Evolutionary conservation across 306 rosid genomes (phyloP).

Genomic region (Cucumis hystrix): DNA sequence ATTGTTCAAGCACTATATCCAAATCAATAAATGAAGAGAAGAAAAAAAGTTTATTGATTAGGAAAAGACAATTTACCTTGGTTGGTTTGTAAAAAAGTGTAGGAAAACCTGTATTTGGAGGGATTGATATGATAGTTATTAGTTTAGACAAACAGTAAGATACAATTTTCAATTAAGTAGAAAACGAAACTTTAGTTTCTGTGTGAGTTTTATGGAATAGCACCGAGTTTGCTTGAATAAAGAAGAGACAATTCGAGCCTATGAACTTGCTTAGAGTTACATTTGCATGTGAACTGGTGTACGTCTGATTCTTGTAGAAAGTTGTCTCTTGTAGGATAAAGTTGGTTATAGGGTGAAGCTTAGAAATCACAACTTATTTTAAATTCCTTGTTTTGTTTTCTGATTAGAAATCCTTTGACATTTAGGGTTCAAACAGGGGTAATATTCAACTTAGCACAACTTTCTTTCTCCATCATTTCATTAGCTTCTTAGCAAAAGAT

Average conservation of each 20-base stretch:
- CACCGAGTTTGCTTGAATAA: background rate
- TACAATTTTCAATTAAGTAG: too few relatives aligned
- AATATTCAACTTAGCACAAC: background rate
- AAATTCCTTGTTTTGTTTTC: too few relatives aligned
- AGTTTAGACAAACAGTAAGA: background rate
- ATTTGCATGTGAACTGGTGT: background rate
- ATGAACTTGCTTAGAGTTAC: background rate
- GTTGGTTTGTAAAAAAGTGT: background rate
- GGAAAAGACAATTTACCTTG: background rate
- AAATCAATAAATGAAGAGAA: background rate
- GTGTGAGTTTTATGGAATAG: too few relatives aligned
- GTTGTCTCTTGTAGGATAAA: background rate
- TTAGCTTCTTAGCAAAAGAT: background rate
- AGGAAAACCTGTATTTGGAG: background rate
- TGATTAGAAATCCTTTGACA: background rate
- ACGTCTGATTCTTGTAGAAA: too few relatives aligned
- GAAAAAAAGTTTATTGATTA: background rate
- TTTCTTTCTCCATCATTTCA: background rate
- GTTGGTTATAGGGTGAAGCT: background rate
- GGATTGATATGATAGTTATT: background rate
- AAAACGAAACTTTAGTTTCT: too few relatives aligned
- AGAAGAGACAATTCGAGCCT: background rate
- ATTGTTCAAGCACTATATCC: background rate
- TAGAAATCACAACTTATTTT: too few relatives aligned
- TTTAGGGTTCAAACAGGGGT: background rate